Evolutionary conservation across 495 filamentous ascomycete species (phyloP), one percentile per base, ranked within the genome.

Genomic region (Sordaria brevicollis): DNA sequence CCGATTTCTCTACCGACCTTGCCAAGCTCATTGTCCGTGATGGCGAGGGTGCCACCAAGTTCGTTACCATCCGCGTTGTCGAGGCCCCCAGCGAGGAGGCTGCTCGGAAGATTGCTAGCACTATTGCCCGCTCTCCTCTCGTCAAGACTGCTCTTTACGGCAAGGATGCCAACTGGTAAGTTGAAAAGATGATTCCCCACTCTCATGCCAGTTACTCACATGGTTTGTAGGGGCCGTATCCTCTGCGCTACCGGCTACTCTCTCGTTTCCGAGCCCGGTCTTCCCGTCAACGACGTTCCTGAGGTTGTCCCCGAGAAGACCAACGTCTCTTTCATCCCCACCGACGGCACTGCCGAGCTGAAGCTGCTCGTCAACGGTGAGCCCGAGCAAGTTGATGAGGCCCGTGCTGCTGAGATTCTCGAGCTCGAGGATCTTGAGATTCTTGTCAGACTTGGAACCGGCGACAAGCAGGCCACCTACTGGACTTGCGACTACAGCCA

Each of bases 401-500:
- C 76, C 43, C 62, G 77, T 67, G 95, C 96, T 25, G 91, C 89
- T 65, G 85, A 92, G 77, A 97, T 98, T 68, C 81, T 99, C 62
- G 90, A 94, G 77, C 87, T 88, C 66, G 94, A 96, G 79, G 91
- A 94, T 76, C 81, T 96, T 34, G 91, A 94, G 81, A 93, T 94
- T 67, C 81, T 90, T 36, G 88, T 94, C 38, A 86, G 89, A 73
- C 80, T 94, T n/a, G 89, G 89, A 36, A 85, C 84, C 35, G 91
- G 91, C 33, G 80, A 84, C 69, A 88, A 93, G 77, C 89, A 94
- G 79, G 92, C 91, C 10, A 88, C 89, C 10, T 93, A 93, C 79
- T 98, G 93, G 91, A 97, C 94, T 72, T 98, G 95, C 79, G 95
- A 98, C 82, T 96, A 97, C 80, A 97, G 93, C 80, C 95, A 97